These are phyloP conservation scores for Hemileia vastatrix DNA, from an alignment of 1,284 basidiomycete genomes.

Conservation along the genomic window DNA sequence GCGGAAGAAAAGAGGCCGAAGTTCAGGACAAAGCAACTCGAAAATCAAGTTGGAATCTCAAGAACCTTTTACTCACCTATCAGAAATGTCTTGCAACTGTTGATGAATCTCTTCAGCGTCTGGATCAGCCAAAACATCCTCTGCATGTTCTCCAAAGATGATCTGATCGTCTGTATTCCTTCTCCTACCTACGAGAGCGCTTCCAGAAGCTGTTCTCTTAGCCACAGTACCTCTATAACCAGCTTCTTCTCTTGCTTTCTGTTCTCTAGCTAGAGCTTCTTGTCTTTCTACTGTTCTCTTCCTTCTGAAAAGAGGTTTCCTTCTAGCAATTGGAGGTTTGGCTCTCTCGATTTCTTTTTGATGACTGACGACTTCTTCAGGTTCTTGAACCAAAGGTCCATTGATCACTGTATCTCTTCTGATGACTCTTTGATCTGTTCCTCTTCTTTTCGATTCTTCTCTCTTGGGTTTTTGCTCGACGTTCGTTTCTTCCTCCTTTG, in stretches of 20 bases:
- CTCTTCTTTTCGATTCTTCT: too few species aligned
- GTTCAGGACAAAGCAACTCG: background rate
- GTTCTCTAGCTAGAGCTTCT: background rate
- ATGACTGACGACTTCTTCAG: too few species aligned
- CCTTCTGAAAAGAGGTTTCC: background rate
- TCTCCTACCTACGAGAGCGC: background rate
- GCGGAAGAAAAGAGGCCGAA: background rate
- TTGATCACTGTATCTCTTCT: constrained; percentile 5
- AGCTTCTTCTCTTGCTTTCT: constrained; percentile 6
- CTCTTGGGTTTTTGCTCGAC: too few species aligned
- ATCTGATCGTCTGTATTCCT: constrained; percentile 17
- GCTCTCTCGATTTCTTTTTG: too few species aligned
- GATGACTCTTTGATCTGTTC: background rate
- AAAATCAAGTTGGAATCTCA: background rate
- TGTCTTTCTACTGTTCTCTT: background rate
- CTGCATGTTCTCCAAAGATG: constrained; percentile 15
- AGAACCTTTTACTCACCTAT: constrained; percentile 21
- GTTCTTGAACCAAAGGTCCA: background rate
- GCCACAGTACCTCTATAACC: constrained; percentile 1
- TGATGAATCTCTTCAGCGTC: constrained; percentile 27
- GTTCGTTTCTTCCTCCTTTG: constrained; percentile 16
- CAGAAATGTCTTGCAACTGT: constrained; percentile 22
- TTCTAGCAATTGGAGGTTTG: too few species aligned
- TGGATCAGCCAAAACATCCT: constrained; percentile 25
- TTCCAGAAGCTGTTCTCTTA: background rate